Evolutionary conservation across 257 asterid genomes (phyloP).

Genomic region (Nicotiana otophora): DNA sequence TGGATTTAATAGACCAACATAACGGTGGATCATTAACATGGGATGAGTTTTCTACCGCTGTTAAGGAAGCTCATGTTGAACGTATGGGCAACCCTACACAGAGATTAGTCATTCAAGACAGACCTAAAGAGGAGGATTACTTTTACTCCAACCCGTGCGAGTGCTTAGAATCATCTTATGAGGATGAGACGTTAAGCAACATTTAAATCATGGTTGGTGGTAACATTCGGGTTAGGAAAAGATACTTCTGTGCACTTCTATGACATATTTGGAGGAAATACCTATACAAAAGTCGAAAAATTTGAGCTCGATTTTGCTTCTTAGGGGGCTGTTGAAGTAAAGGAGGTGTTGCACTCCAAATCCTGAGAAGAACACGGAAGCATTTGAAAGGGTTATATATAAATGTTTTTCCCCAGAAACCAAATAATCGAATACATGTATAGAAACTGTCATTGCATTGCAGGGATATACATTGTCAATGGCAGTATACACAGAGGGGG

Average conservation of each 20-base stretch:
- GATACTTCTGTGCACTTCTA: background rate
- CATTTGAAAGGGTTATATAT: constrained; percentile 3
- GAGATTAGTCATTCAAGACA: constrained; percentile 30
- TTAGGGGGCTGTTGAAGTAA: background rate
- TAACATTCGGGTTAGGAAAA: background rate
- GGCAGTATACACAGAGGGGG: constrained; percentile 43
- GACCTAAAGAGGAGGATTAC: constrained; percentile 68
- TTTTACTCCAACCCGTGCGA: constrained; percentile 68
- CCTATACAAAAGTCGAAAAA: background rate
- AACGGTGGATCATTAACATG: constrained; percentile 35
- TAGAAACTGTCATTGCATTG: constrained; percentile 58
- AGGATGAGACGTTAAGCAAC: constrained; percentile 2
- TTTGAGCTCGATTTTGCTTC: background rate
- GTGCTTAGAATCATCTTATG: constrained; percentile 38
- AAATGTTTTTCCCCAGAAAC: constrained; percentile 12
- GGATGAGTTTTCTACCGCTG: constrained; percentile 48
- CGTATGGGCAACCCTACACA: constrained; percentile 43
- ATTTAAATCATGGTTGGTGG: background rate
- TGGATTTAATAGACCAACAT: constrained; percentile 44
- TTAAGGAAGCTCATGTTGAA: constrained; percentile 42
- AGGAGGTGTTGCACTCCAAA: background rate
- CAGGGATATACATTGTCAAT: constrained; percentile 37
- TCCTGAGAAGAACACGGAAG: constrained; percentile 15
- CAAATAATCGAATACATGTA: constrained; percentile 52
- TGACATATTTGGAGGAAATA: background rate